Evolutionary conservation across 2,329 filamentous ascomycete genomes (phyloP).

Genomic region (Fusarium agapanthi): DNA sequence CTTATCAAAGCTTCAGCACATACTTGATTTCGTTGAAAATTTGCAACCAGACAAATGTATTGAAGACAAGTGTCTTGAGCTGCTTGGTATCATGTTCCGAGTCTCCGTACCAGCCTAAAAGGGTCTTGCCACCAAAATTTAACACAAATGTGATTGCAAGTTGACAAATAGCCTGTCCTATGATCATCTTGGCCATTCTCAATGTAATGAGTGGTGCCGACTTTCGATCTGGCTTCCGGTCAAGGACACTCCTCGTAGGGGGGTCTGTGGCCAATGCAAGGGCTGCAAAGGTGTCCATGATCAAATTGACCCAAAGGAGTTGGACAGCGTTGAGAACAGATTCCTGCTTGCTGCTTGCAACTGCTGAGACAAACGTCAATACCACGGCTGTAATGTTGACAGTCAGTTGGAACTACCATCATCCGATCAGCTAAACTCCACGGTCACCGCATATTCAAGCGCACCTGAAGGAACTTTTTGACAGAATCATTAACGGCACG

Average conservation of each 20-base stretch:
- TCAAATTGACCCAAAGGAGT: constrained; percentile 70
- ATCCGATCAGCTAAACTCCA: neutral
- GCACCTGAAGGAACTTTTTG: constrained; percentile 68
- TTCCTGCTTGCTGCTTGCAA: constrained; percentile 58
- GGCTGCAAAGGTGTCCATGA: constrained; percentile 71
- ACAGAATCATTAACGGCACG: constrained; percentile 70
- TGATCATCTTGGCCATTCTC: constrained; percentile 71
- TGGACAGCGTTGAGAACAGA: constrained; percentile 68
- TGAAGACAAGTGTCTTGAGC: constrained; percentile 71
- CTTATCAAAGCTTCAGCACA: constrained; percentile 61
- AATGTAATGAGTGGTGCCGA: constrained; percentile 78
- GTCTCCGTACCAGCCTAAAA: constrained; percentile 56
- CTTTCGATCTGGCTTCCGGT: constrained; percentile 66
- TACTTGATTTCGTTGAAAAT: constrained; percentile 74
- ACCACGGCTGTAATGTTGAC: constrained; percentile 70
- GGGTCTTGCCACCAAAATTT: constrained; percentile 66
- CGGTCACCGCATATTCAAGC: neutral
- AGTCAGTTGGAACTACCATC: constrained; percentile 65
- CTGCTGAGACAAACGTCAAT: constrained; percentile 66
- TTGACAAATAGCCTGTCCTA: constrained; percentile 69
- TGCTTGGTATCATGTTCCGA: constrained; percentile 41
- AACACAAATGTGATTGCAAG: constrained; percentile 65
- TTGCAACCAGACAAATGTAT: constrained; percentile 77
- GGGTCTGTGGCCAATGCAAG: constrained; percentile 72
- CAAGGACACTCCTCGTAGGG: constrained; percentile 65